Evolutionary conservation across 306 rosid genomes (phyloP).

Genomic region (Calophaca sinica): DNA sequence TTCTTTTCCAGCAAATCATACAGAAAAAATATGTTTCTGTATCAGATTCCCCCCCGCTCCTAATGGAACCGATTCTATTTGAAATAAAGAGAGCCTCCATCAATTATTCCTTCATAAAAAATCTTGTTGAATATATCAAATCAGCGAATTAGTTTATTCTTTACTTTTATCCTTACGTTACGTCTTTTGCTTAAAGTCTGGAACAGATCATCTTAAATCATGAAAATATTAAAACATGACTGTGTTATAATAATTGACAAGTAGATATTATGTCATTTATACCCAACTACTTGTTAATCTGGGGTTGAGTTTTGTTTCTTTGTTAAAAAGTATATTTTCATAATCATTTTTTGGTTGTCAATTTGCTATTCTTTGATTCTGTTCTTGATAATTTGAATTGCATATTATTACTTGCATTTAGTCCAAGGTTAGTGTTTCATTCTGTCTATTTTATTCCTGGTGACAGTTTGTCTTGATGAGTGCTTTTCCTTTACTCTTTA

Average conservation of each 20-base stretch:
- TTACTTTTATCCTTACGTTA: background rate
- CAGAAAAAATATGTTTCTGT: background rate
- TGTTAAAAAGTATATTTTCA: background rate
- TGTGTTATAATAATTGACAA: background rate
- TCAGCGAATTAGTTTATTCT: background rate
- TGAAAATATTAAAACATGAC: conserved; percentile 2
- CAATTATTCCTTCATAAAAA: background rate
- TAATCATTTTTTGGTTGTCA: background rate
- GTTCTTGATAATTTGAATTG: conserved; percentile 16
- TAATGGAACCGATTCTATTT: background rate
- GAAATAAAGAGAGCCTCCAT: conserved; percentile 3
- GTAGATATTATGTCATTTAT: background rate
- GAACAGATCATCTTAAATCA: conserved; percentile 4
- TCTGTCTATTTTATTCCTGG: background rate
- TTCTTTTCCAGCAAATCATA: background rate
- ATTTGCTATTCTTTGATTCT: background rate
- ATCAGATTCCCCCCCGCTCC: background rate
- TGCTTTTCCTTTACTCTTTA: conserved; percentile 24
- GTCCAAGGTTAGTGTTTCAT: conserved; percentile 28
- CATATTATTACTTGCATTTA: conserved; percentile 8
- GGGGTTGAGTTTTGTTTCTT: background rate
- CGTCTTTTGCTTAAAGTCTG: background rate
- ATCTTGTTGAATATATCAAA: background rate
- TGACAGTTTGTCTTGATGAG: conserved; percentile 3
- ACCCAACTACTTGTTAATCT: conserved; percentile 4